A percentile compares a stretch with the other conserved stretches of the same genome.
These are phyloP conservation scores for Pelargonium citronellum DNA, from an alignment of 441 rosid genomes.

Conservation along the genomic window DNA sequence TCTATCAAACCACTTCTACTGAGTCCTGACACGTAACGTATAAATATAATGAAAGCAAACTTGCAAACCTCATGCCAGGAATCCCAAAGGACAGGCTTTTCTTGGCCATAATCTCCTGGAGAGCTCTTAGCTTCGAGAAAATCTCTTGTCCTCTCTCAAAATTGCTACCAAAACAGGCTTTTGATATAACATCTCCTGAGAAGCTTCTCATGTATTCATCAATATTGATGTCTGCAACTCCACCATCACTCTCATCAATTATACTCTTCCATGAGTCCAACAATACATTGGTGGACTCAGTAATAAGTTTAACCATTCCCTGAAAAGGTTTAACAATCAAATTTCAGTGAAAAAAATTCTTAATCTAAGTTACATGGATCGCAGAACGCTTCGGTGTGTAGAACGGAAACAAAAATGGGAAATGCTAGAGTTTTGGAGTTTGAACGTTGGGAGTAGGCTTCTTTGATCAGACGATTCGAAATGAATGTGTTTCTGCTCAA, in stretches of 20 bases:
- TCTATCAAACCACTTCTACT: no score
- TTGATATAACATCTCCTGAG: constrained; percentile 50
- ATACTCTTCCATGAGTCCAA: constrained; percentile 36
- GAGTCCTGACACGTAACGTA: no score
- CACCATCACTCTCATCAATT: constrained; percentile 25
- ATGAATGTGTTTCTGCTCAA: no score
- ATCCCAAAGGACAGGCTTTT: constrained; percentile 32
- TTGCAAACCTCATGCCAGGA: constrained; percentile 35
- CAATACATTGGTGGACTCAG: constrained; percentile 30
- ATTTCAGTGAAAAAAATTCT: no score
- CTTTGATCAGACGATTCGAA: no score
- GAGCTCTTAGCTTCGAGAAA: constrained; percentile 38
- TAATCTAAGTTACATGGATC: no score
- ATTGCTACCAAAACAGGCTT: constrained; percentile 48
- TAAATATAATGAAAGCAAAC: no score
- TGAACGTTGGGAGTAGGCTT: no score
- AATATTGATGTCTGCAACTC: constrained; percentile 34
- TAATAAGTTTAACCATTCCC: constrained; percentile 36
- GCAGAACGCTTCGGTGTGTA: no score
- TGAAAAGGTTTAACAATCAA: not conserved
- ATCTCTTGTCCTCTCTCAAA: constrained; percentile 37
- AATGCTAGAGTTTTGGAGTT: no score
- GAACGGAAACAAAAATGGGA: no score
- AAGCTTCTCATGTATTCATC: constrained; percentile 37
- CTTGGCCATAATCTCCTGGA: constrained; percentile 40